Percentiles rank a stretch among this genome's conserved stretches.
Evolutionary conservation across 768 basidiomycete genomes (phyloP).

Genomic region (Boletus sensibilis): DNA sequence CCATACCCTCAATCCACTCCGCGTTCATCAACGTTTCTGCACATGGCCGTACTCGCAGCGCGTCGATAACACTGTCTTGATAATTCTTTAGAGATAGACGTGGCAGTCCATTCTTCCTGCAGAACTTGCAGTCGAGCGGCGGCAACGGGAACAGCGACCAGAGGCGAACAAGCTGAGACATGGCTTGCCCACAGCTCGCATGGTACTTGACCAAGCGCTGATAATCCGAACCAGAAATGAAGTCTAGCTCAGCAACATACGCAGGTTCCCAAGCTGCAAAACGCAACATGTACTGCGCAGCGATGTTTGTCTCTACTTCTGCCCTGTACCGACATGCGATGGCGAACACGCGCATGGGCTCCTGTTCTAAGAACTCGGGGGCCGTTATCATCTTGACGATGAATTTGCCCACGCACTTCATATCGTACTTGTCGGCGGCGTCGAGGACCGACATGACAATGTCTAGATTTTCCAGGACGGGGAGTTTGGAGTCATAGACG

Average conservation of each 20-base stretch:
- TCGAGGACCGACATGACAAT: slow-evolving; percentile 43
- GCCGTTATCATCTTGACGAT: slow-evolving; percentile 33
- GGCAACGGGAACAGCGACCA: slow-evolving; percentile 34
- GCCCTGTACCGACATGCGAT: slow-evolving; percentile 39
- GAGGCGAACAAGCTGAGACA: slow-evolving; percentile 33
- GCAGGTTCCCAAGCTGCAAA: slow-evolving; percentile 35
- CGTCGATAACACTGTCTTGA: slow-evolving; percentile 36
- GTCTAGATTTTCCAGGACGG: slow-evolving; percentile 38
- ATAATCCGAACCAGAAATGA: slow-evolving; percentile 38
- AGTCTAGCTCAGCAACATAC: slow-evolving; percentile 36
- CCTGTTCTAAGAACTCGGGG: slow-evolving; percentile 34
- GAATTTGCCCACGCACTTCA: slow-evolving; percentile 42
- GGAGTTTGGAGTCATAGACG: slow-evolving; percentile 36
- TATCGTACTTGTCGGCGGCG: slow-evolving; percentile 51
- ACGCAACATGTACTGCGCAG: slow-evolving; percentile 38
- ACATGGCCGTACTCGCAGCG: slow-evolving; percentile 32
- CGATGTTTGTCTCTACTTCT: slow-evolving; percentile 34
- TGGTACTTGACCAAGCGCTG: slow-evolving; percentile 39
- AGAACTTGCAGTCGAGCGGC: slow-evolving; percentile 34
- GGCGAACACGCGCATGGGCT: slow-evolving; percentile 38
- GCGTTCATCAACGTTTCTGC: slow-evolving; percentile 29
- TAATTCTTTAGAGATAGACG: slow-evolving; percentile 32
- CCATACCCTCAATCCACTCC: slow-evolving; percentile 33
- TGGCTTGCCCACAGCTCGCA: slow-evolving; percentile 34
- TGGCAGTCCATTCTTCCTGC: slow-evolving; percentile 36